Conservation (phyloP, 164 flowering plant species). For the Chloranthus sessilifolius region DNA sequence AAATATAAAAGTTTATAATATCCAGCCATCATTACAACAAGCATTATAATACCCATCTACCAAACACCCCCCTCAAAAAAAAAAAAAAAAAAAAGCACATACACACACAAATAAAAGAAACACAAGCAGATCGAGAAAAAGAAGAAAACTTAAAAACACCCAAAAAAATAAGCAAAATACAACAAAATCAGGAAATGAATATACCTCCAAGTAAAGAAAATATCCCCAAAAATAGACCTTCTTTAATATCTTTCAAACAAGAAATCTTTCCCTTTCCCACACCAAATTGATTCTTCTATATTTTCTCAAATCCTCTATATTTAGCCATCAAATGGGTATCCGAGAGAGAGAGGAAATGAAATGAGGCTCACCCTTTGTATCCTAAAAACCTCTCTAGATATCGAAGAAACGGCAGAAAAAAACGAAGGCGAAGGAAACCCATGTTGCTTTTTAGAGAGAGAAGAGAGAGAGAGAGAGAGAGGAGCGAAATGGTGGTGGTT, state of each 20-base stretch:
- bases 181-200: background rate
- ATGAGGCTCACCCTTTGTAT: constrained; percentile 1
- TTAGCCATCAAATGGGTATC: background rate
- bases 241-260: too few relatives aligned
- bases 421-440: background rate
- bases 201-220: background rate
- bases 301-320: background rate
- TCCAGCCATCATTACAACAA: too few relatives aligned
- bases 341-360: background rate
- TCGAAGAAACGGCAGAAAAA: constrained; percentile 6
- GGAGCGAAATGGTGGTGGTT: too few relatives aligned
- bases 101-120: background rate
- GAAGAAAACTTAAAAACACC: background rate
- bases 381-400: constrained; percentile 2
- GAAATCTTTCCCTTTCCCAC: too few relatives aligned
- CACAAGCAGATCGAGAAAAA: background rate
- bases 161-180: background rate
- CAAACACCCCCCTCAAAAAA: too few relatives aligned
- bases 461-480: constrained; percentile 3
- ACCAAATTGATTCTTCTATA: background rate
- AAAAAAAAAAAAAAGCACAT: too few relatives aligned
- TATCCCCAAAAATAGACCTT: too few relatives aligned
- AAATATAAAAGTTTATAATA: too few relatives aligned
- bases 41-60: too few relatives aligned
- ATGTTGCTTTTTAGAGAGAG: background rate